Percentiles rank a stretch among this genome's conserved stretches.
These are phyloP conservation scores for Diaporthe sp. DNA, from an alignment of 2,329 filamentous ascomycete genomes.

Conservation along the genomic window DNA sequence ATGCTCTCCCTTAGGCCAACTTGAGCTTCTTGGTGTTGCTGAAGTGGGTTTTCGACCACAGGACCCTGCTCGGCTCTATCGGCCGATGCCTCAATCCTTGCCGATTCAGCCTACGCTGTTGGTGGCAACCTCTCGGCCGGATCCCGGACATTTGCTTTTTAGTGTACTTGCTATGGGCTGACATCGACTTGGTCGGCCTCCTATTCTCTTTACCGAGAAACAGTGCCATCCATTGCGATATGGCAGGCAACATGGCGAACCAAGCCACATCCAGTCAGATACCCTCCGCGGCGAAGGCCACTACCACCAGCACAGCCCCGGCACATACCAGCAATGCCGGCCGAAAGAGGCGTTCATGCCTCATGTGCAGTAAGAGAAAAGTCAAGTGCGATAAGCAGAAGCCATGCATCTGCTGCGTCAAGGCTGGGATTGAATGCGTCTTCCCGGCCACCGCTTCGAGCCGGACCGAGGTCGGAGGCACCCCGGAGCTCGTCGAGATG, in stretches of 20 bases:
- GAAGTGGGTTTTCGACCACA: background rate
- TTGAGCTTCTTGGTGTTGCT: background rate
- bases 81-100: background rate
- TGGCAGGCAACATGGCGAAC: background rate
- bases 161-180: background rate
- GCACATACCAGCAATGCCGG: background rate
- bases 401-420: background rate
- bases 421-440: background rate
- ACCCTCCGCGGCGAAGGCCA: background rate
- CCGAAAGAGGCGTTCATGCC: background rate
- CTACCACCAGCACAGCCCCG: background rate
- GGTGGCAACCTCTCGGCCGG: background rate
- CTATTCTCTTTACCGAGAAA: background rate
- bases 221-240: too few relatives aligned
- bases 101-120: background rate
- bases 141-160: background rate
- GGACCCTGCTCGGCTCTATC: background rate
- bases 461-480: background rate
- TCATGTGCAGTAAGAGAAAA: constrained; percentile 12
- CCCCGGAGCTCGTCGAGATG: background rate
- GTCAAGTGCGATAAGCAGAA: constrained; percentile 6
- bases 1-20: background rate
- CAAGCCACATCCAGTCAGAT: background rate
- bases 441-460: background rate
- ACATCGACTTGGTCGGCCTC: background rate